phyloP scores from a whole-genome alignment of 2,329 filamentous ascomycete species.

The Scedosporium aurantiacum region DNA sequence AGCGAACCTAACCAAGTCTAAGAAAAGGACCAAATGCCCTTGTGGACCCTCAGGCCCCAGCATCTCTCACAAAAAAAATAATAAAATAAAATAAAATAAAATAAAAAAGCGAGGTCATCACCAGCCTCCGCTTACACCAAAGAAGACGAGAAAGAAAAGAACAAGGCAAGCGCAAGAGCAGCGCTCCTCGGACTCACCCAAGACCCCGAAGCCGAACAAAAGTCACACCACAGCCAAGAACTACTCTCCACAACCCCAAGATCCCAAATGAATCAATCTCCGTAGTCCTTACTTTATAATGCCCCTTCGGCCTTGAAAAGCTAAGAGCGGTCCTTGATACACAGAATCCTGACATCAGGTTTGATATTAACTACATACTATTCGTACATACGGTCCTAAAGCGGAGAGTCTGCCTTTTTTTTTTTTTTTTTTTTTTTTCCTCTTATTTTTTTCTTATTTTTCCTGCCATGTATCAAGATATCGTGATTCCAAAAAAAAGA shows the following conservation, averaged over 20 bases:
- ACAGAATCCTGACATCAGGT: too few relatives aligned
- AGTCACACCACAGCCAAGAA: background rate
- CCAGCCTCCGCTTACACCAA: too few relatives aligned
- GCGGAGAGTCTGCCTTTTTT: background rate
- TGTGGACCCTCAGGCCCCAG: too few relatives aligned
- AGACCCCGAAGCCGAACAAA: background rate
- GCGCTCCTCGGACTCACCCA: background rate
- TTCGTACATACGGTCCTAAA: background rate
- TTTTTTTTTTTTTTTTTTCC: background rate
- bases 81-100: too few relatives aligned
- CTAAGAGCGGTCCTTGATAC: background rate
- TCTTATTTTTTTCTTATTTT: background rate
- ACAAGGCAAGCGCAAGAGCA: background rate
- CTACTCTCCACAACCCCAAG: too few relatives aligned
- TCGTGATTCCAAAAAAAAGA: background rate
- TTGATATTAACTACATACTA: background rate
- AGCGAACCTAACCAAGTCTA: too few relatives aligned
- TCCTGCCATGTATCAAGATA: background rate
- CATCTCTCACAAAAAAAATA: too few relatives aligned
- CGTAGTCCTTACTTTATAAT: background rate
- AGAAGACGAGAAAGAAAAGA: too few relatives aligned
- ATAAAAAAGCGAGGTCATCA: too few relatives aligned
- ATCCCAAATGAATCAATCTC: too few relatives aligned
- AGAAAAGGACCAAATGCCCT: too few relatives aligned
- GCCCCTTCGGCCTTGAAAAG: background rate